Base-by-base conservation (phyloP, 805 yeast species). In the Jamesozyma rosinii region DNA sequence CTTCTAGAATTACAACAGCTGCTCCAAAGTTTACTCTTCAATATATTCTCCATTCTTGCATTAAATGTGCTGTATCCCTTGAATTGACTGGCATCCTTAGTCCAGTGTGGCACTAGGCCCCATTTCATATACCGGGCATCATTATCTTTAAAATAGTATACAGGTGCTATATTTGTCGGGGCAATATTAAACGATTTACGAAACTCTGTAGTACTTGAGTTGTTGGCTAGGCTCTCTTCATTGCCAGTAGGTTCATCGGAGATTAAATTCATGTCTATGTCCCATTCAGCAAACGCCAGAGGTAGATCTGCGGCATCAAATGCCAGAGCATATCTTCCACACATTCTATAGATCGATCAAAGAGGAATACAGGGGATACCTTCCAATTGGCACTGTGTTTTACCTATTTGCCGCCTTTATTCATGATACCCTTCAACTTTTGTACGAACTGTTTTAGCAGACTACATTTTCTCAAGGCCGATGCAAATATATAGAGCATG, bases 31-130 rank as follows among this genome's bases (percentile, higher is more conserved):
- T 70, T 65, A 35, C 71, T 69, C 1, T 64, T 60, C 27, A 49
- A 41, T 4, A 70, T 67, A 0, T 53, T 52, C 10, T 54, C 52
- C 35, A 87, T 64, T 18, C 92, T 65, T 21, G 95, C 87, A 64
- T 88, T 88, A 68, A 88, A 82, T 13, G 81, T 75, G 35, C 70
- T 69, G 43, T 72, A 68, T 2, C 54, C 51, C 32, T 58, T 55
- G 31, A 58, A 53, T 37, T 71, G 57, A 52, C 43, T 41, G 9
- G 45, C 50, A 19, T 68, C 67, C 35, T 66, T 67, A 1, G 77
- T 69, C 86, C 87, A 83, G 8, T 59, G 53, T 0, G 95, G 95
- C 1, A 84, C 71, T 31, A 87, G 63, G 0, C 95, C 92, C 84
- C 95, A 88, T 38, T 72, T 74, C 92, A 85, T 84, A 36, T 72